Base-by-base conservation (phyloP, 2,329 filamentous ascomycete genomes). In the Penicillium polonicum region DNA sequence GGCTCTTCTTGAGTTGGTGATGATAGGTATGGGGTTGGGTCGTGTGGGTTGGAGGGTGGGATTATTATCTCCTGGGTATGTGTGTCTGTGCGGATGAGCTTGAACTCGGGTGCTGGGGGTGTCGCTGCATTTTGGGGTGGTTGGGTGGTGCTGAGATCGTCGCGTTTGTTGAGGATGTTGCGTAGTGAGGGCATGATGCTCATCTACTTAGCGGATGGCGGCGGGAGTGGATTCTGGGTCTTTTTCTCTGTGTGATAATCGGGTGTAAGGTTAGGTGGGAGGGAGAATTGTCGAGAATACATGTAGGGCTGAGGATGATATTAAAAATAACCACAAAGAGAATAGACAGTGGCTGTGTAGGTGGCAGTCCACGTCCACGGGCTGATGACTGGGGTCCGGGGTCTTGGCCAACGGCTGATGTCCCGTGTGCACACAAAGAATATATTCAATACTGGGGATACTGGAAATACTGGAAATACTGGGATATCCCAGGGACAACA, bases 81-180 rank as follows among this genome's bases (percentile, higher is more conserved):
- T 1, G 92, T 96, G 70, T 96, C 93, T 63, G 90, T 88, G 60
- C 92, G 88, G 69, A 94, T 83, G 77, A 97, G 91, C 62, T 83
- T 91, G 78, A 97, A 91, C 65, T 90, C 86, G 57, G 88, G 87
- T 1, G 80, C 62, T 71, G 64, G 82, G 17, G 58, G 57, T 23
- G 62, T 64, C 15, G 51, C 41, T 62, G 83, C 81, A 63, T 79
- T 80, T 45, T 63, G 15, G 19, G 46, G 17, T 78, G 82, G 79
- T 56, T 75, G 21, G 21, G 21, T 17, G 15, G 19, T 72, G 59
- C 73, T 75, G 51, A 82, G 73, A 66, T 79, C 83, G 39, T 85
- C 82, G 68, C 85, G 86, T 76, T 86, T 88, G 72, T 83, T 86
- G 57, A 89, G 75, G 29, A 88, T 72, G 65, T 86, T 81, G 69